A percentile compares a stretch with the other conserved stretches of the same genome.
Conservation (phyloP, 768 basidiomycete species). For the Artomyces pyxidatus region DNA sequence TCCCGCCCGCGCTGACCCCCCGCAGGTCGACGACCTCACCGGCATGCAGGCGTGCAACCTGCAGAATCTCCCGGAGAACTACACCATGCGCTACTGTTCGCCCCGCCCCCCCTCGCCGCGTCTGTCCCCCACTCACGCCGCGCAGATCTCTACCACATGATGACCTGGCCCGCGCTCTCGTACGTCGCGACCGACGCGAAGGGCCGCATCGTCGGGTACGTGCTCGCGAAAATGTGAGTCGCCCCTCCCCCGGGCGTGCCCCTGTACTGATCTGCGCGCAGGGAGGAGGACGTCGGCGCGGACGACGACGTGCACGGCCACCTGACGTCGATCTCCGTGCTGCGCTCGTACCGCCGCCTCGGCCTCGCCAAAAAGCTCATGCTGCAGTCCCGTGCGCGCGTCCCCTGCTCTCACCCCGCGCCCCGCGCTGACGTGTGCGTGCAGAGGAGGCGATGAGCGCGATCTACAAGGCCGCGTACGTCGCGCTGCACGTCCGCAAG, state of each 20-base stretch:
- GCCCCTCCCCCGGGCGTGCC: background rate
- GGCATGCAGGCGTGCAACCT: conserved; percentile 95
- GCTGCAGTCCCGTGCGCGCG: conserved; percentile 76
- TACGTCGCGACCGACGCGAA: conserved; percentile 89
- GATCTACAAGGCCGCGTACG: conserved; percentile 77
- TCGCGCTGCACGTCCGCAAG: conserved; percentile 87
- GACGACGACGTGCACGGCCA: conserved; percentile 72
- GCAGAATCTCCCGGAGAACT: conserved; percentile 90
- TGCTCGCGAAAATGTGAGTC: conserved; percentile 84
- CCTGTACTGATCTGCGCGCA: conserved; percentile 20
- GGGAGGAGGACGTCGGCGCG: conserved; percentile 59
- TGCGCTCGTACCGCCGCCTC: conserved; percentile 83
- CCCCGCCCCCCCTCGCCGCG: conserved; percentile 4
- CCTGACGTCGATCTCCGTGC: conserved; percentile 93
- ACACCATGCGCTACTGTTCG: conserved; percentile 74
- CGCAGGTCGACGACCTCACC: conserved; percentile 74
- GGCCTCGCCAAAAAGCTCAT: conserved; percentile 93
- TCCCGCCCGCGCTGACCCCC: no score
- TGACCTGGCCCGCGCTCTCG: conserved; percentile 91
- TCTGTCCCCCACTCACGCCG: background rate
- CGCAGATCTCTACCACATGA: conserved; percentile 78
- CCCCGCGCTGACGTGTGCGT: background rate
- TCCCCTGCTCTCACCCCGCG: background rate
- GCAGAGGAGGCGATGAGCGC: conserved; percentile 82
- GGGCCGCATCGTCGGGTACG: conserved; percentile 89